A percentile compares a stretch with the other conserved stretches of the same genome.
phyloP scores from a whole-genome alignment of 2,329 filamentous ascomycete genomes.

The Colletotrichum salicis region DNA sequence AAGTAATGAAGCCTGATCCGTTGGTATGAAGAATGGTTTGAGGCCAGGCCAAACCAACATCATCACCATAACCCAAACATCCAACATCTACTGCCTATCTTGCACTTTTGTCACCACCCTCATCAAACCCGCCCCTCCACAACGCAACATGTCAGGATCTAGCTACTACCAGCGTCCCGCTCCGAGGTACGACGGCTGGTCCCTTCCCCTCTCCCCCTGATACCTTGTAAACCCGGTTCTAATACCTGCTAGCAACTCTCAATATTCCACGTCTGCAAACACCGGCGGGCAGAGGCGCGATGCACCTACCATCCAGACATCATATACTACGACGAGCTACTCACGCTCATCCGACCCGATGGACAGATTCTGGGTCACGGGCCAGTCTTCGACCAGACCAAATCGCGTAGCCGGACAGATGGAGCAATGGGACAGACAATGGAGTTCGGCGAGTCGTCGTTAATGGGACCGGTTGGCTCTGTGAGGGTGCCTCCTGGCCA shows the following conservation, averaged over 20 bases:
- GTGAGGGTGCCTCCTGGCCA: not conserved
- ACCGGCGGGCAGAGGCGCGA: conserved; percentile 5
- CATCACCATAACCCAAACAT: not conserved
- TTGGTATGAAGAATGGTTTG: not conserved
- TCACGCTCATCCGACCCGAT: not conserved
- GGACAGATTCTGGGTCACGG: conserved; percentile 24
- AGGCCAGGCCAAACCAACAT: not conserved
- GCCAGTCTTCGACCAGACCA: conserved; percentile 11
- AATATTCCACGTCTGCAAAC: conserved; percentile 25
- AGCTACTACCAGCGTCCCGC: not conserved
- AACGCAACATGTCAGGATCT: conserved; percentile 18
- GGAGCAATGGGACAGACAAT: conserved; percentile 8
- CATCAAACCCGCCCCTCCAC: not conserved
- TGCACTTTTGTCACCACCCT: not conserved
- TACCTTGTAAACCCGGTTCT: not conserved
- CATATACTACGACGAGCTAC: conserved; percentile 2
- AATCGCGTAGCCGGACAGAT: not conserved
- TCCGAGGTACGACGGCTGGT: conserved; percentile 14
- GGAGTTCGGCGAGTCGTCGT: conserved; percentile 10
- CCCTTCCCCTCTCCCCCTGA: not conserved
- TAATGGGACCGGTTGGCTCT: not conserved
- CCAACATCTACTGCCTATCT: not conserved
- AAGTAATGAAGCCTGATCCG: not conserved
- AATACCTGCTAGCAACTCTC: conserved; percentile 11
- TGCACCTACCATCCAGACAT: not conserved